These are phyloP conservation scores for Paramecium sonneborni DNA, from an alignment of 73 alveolate genomes.

Conservation along the genomic window DNA sequence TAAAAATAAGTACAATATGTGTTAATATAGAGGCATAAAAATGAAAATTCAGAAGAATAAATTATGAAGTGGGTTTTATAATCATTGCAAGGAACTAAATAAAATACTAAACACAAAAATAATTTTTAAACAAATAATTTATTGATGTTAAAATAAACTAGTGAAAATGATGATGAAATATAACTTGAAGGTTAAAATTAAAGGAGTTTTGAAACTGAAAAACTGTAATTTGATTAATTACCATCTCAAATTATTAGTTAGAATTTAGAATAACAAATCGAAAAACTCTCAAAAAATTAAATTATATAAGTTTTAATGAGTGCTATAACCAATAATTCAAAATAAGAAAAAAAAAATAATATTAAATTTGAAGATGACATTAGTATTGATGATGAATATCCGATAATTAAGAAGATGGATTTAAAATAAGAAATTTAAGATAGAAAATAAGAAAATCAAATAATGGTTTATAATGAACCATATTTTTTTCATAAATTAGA, in stretches of 20 bases:
- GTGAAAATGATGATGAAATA: background rate
- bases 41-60: background rate
- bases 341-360: background rate
- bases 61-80: background rate
- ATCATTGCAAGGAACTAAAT: background rate
- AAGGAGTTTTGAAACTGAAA: background rate
- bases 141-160: background rate
- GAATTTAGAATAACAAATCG: background rate
- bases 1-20: slow-evolving; percentile 2
- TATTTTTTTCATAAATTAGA: background rate
- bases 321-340: background rate
- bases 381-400: slow-evolving; percentile 23
- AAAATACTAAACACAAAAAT: background rate
- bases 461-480: background rate
- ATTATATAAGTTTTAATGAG: background rate
- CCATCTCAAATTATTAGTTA: background rate
- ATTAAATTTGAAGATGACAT: background rate
- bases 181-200: background rate
- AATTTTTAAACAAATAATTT: background rate
- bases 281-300: background rate
- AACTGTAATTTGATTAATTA: background rate
- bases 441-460: background rate
- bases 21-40: background rate
- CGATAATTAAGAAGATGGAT: background rate
- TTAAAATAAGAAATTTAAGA: background rate